Percentiles rank a stretch among this genome's conserved stretches.
These are phyloP conservation scores for Phytophthora tentaculata DNA, from an alignment of 352 stramenopile genomes.

Conservation along the genomic window DNA sequence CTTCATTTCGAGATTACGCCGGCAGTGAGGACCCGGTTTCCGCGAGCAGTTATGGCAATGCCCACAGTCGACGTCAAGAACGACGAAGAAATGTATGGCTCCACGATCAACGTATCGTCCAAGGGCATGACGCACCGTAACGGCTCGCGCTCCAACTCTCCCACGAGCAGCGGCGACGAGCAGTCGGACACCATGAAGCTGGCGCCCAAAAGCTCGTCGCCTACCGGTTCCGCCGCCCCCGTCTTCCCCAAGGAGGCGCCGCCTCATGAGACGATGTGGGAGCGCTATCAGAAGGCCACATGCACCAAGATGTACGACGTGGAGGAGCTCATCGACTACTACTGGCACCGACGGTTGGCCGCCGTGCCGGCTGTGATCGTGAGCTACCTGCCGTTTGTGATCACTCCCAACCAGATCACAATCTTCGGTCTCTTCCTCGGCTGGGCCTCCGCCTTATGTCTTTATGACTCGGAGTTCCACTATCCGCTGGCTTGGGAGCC, in stretches of 20 bases:
- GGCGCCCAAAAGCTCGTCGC: conserved; percentile 28
- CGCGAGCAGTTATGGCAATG: not conserved
- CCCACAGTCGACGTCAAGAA: conserved; percentile 12
- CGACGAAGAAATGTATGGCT: conserved; percentile 30
- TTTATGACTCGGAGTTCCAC: conserved; percentile 88
- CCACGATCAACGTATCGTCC: conserved; percentile 30
- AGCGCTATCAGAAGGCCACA: conserved; percentile 76
- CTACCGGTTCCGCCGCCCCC: conserved; percentile 9
- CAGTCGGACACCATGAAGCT: conserved; percentile 36
- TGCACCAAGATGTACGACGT: conserved; percentile 90
- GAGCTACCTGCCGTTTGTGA: conserved; percentile 84
- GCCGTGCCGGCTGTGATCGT: conserved; percentile 77
- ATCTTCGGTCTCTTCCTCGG: conserved; percentile 77
- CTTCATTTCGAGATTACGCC: conserved; percentile 42
- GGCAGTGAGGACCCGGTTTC: conserved; percentile 1
- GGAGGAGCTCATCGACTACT: conserved; percentile 86
- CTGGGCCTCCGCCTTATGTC: conserved; percentile 68
- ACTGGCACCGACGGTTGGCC: conserved; percentile 81
- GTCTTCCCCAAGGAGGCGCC: conserved; percentile 33
- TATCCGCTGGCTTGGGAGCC: conserved; percentile 67
- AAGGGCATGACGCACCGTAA: conserved; percentile 38
- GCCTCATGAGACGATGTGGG: conserved; percentile 46
- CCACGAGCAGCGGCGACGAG: conserved; percentile 47
- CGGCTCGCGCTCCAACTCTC: conserved; percentile 46
- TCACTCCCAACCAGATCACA: conserved; percentile 89